phyloP scores from a whole-genome alignment of 768 basidiomycete genomes.

The Cystofilobasidium bisporidii region DNA sequence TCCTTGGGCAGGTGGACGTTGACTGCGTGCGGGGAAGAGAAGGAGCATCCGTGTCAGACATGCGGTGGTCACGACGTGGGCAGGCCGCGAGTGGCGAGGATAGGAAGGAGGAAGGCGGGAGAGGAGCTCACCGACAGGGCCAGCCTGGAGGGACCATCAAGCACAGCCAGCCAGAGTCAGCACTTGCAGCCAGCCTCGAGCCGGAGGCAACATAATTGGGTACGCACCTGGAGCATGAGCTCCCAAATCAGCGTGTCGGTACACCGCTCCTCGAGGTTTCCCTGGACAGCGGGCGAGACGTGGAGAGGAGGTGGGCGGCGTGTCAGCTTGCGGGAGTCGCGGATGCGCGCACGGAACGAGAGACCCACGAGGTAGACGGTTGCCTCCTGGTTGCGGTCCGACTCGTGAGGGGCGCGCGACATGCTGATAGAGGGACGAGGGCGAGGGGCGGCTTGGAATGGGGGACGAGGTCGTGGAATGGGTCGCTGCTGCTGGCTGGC shows the following conservation, averaged over 20 bases:
- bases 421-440: background rate
- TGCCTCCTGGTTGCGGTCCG: slow-evolving; percentile 78
- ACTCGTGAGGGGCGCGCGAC: slow-evolving; percentile 20
- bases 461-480: background rate
- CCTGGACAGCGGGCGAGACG: slow-evolving; percentile 45
- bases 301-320: slow-evolving; percentile 8
- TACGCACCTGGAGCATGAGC: slow-evolving; percentile 58
- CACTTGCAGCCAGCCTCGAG: no score
- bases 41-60: background rate
- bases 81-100: no score
- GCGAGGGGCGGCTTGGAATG: background rate
- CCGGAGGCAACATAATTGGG: no score
- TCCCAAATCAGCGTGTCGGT: slow-evolving; percentile 94
- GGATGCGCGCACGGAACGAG: slow-evolving; percentile 23
- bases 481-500: no score
- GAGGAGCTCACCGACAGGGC: slow-evolving; percentile 73
- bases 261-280: slow-evolving; percentile 91
- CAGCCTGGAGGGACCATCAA: slow-evolving; percentile 66
- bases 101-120: background rate
- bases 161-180: background rate
- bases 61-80: no score
- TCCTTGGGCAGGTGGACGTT: slow-evolving; percentile 98
- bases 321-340: no score
- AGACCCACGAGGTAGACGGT: slow-evolving; percentile 66
- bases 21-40: slow-evolving; percentile 46